Percentiles rank a stretch among this genome's conserved stretches.
Conservation (phyloP, 176 grass and related monocot species). For the Neostapfia colusana region DNA sequence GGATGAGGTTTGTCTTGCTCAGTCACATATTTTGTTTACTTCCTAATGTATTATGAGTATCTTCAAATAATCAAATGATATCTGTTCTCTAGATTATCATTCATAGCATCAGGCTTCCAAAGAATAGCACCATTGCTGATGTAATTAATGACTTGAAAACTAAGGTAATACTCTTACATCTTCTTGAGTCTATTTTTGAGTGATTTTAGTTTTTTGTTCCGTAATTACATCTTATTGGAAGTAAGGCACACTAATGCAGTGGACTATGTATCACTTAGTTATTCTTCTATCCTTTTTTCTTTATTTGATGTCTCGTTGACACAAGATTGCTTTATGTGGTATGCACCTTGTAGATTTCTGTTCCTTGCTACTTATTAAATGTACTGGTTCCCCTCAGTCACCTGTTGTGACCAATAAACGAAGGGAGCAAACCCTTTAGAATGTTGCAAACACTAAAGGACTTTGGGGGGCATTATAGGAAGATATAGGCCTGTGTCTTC, state of each 20-base stretch:
- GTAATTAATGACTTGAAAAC: constrained; percentile 88
- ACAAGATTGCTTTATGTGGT: not conserved
- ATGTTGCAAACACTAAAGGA: no score
- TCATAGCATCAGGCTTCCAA: constrained; percentile 87
- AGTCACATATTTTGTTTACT: constrained; percentile 20
- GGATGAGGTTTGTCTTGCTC: constrained; percentile 70
- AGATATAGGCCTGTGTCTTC: no score
- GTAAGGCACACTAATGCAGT: no score
- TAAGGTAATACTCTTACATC: constrained; percentile 46
- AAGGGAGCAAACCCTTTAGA: no score
- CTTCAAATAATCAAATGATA: constrained; percentile 28
- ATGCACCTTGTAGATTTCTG: no score
- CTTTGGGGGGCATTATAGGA: no score
- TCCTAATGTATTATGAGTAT: constrained; percentile 22
- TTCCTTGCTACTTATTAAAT: no score
- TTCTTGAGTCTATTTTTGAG: not conserved
- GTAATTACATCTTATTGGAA: not conserved
- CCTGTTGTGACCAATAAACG: no score
- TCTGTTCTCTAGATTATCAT: constrained; percentile 61
- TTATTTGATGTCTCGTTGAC: not conserved
- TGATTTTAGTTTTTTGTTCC: constrained; percentile 5
- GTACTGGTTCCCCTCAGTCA: no score
- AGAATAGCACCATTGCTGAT: constrained; percentile 86
- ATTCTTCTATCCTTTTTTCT: not conserved
- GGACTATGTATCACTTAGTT: not conserved